Evolutionary conservation across 257 asterid species (phyloP), one percentile per base, ranked within the genome.

Genomic region (Fraxinus excelsior): DNA sequence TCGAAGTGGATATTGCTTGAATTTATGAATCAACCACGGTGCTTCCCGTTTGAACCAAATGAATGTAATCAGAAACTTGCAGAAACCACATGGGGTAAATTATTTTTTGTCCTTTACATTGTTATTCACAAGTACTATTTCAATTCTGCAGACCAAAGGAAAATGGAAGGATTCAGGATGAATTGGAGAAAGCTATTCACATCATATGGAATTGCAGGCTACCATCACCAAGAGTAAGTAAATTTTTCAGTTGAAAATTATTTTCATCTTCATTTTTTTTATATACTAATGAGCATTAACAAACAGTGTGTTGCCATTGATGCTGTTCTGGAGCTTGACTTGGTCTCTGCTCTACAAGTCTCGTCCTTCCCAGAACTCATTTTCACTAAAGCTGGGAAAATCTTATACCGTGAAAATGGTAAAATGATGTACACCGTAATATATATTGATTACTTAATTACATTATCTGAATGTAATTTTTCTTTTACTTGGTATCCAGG

Each of bases 181-280:
- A 91, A 84, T 78, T 94, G 84, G 97, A 92, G 82, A 92, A 92
- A 74, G 97, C 97, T 69, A 93, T 92, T 82, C 86, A 92, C 38
- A 91, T 92, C 79, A 91, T 92, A 78, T 94, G 98, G 97, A 90
- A 91, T 86, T 92, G 98, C 86, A 84, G 92, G 83, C 84, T 94
- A 79, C 98, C 97, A 76, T 90, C 98, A 26, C 98, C 98, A 32
- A 86, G 98, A 82, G 97, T 94, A 85, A 83, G 92, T 74, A 35
- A 73, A 72, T 74, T 80, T 78, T 56, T 42, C 51, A 42, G 51
- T 42, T 42, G 49, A 11, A 3, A 42, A 42, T 42, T 42, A 42
- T 42, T 11, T 42, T 12, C 16, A 42, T 42, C 51, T 12, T 42
- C 51, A 42, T 42, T 42, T 42, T 42, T 13, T 12, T 53, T 80